Conservation (phyloP, 2,329 filamentous ascomycete species). For the Pyrenochaeta sp. region DNA sequence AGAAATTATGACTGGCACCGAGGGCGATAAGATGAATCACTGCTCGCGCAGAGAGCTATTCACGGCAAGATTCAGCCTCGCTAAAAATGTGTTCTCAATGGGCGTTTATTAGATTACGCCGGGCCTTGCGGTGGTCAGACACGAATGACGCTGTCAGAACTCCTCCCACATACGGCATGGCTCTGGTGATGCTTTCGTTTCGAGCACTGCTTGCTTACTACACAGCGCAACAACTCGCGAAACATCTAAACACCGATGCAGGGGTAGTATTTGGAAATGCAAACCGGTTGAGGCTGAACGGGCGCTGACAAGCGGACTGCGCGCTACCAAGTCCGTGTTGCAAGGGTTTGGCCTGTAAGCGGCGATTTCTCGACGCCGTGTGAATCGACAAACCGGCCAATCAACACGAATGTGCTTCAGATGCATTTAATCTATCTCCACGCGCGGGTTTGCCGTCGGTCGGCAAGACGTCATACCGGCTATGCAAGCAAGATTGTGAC, state of each 20-base stretch:
- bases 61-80: not conserved
- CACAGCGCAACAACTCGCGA: not conserved
- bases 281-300: constrained; percentile 3
- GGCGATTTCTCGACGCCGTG: not conserved
- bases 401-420: not conserved
- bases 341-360: not conserved
- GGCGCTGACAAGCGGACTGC: not conserved
- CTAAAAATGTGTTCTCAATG: not conserved
- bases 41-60: not conserved
- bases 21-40: not conserved
- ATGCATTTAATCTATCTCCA: constrained; percentile 1
- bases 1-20: not conserved
- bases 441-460: constrained; percentile 1
- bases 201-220: not conserved
- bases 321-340: not conserved
- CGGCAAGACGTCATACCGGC: constrained; percentile 7
- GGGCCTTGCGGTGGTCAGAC: constrained; percentile 1
- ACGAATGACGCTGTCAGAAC: not conserved
- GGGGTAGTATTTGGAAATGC: constrained; percentile 1
- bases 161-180: not conserved
- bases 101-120: not conserved
- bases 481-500: not conserved
- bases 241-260: constrained; percentile 7
- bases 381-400: not conserved
- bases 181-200: not conserved